Percentiles rank a stretch among this genome's conserved stretches.
These are phyloP conservation scores for Exserohilum turcica DNA, from an alignment of 2,329 filamentous ascomycete species.

Conservation along the genomic window DNA sequence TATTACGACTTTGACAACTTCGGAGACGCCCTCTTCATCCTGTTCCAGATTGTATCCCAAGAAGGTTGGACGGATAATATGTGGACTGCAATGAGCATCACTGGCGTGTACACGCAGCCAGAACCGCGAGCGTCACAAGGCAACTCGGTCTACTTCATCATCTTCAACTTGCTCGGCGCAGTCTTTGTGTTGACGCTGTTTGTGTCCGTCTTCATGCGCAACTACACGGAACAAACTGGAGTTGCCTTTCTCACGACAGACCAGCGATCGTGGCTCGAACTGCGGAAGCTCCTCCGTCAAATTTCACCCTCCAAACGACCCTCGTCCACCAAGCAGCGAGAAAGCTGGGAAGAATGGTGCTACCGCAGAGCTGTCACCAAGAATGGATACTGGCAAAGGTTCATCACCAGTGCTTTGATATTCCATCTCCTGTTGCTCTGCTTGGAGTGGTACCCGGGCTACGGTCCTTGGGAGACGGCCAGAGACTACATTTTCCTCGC, in stretches of 20 bases:
- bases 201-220: conserved; percentile 99
- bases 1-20: conserved; percentile 96
- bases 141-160: conserved; percentile 91
- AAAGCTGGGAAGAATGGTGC: conserved; percentile 88
- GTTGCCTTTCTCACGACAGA: conserved; percentile 95
- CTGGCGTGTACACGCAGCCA: conserved; percentile 75
- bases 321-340: conserved; percentile 71
- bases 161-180: conserved; percentile 94
- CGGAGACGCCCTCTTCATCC: conserved; percentile 88
- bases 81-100: conserved; percentile 81
- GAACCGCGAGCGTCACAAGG: conserved; percentile 70
- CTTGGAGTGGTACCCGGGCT: conserved; percentile 82
- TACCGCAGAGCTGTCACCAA: conserved; percentile 94
- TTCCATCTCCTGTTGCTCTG: conserved; percentile 83
- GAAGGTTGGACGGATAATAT: conserved; percentile 98
- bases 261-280: conserved; percentile 93
- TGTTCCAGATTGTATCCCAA: conserved; percentile 98
- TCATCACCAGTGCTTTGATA: conserved; percentile 78
- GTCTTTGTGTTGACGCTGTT: conserved; percentile 97
- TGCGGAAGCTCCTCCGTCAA: conserved; percentile 88
- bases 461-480: conserved; percentile 68
- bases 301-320: conserved; percentile 94
- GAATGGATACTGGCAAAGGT: conserved; percentile 86
- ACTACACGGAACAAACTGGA: conserved; percentile 97
- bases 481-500: conserved; percentile 79